Evolutionary conservation across 2,329 filamentous ascomycete genomes (phyloP).

Genomic region (Berkeleyomyces rouxiae): DNA sequence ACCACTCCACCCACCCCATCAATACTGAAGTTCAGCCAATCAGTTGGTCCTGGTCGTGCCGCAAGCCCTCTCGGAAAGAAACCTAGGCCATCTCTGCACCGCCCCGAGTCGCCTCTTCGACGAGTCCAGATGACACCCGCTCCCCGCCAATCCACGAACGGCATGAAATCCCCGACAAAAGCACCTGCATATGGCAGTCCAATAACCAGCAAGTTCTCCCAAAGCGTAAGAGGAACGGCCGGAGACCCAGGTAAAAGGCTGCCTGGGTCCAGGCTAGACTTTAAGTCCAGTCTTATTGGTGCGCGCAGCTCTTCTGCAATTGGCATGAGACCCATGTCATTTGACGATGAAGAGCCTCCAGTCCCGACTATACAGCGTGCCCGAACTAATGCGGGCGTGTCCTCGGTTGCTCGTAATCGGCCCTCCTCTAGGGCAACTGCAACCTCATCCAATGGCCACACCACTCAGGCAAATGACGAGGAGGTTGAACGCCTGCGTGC

Average conservation of each 20-base stretch:
- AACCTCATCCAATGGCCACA: conserved; percentile 36
- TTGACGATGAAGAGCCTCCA: conserved; percentile 37
- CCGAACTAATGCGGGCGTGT: conserved; percentile 34
- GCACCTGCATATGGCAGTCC: conserved; percentile 41
- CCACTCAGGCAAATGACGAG: conserved; percentile 39
- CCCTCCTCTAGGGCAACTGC: conserved; percentile 32
- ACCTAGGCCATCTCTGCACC: conserved; percentile 59
- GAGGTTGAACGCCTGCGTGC: conserved; percentile 57
- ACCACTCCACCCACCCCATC: conserved; percentile 48
- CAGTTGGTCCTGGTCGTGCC: conserved; percentile 58
- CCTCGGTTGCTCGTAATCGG: conserved; percentile 33
- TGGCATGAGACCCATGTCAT: conserved; percentile 29
- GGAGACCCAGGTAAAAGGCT: conserved; percentile 44
- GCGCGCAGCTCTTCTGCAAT: conserved; percentile 44
- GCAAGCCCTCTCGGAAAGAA: conserved; percentile 50
- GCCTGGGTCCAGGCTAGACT: conserved; percentile 28
- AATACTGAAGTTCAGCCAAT: conserved; percentile 72
- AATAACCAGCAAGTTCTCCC: conserved; percentile 34
- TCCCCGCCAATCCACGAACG: conserved; percentile 38
- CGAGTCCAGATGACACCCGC: conserved; percentile 44
- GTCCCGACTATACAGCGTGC: conserved; percentile 10
- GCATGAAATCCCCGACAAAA: conserved; percentile 26
- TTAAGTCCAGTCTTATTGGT: conserved; percentile 32
- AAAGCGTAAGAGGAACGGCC: conserved; percentile 43
- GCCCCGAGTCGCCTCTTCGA: conserved; percentile 73